A percentile compares a stretch with the other conserved stretches of the same genome.
phyloP scores from a whole-genome alignment of 2,329 filamentous ascomycete species.

The Hymenoscyphus fraxineus region DNA sequence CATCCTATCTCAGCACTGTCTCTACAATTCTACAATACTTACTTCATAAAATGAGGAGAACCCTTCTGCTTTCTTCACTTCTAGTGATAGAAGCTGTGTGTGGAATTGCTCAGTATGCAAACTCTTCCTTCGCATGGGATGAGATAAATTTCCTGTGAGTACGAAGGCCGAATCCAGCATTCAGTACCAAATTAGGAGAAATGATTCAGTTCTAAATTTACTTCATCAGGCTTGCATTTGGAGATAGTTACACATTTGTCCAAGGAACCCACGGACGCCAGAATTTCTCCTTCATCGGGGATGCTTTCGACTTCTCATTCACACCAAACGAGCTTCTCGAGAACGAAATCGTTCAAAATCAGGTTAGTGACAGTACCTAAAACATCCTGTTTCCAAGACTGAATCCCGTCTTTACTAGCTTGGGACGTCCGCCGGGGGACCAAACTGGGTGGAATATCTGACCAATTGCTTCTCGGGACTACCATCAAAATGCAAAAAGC shows the following conservation, averaged over 20 bases:
- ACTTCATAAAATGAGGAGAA: too few relatives aligned
- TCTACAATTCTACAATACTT: too few relatives aligned
- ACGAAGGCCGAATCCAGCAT: too few relatives aligned
- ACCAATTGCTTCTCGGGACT: conserved; percentile 48
- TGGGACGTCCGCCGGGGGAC: conserved; percentile 48
- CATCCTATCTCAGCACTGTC: too few relatives aligned
- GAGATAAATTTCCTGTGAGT: too few relatives aligned
- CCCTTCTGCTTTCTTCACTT: too few relatives aligned
- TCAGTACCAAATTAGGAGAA: too few relatives aligned
- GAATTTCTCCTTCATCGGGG: conserved; percentile 54
- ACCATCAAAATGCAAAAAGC: conserved; percentile 42
- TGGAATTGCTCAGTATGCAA: too few relatives aligned
- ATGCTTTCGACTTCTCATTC: conserved; percentile 45
- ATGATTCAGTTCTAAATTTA: too few relatives aligned
- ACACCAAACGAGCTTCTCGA: conserved; percentile 42
- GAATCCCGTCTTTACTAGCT: conserved; percentile 25
- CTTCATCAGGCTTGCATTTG: conserved; percentile 42
- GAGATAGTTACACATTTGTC: conserved; percentile 50
- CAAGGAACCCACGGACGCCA: conserved; percentile 49
- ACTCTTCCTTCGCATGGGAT: too few relatives aligned
- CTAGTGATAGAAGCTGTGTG: too few relatives aligned
- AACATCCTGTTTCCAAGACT: too few relatives aligned
- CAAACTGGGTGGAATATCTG: conserved; percentile 53
- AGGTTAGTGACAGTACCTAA: conserved; percentile 20
- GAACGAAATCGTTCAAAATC: conserved; percentile 50